Evolutionary conservation across 805 yeast genomes (phyloP), one percentile per base, ranked within the genome.

Genomic region (Yamadazyma nakazawae): DNA sequence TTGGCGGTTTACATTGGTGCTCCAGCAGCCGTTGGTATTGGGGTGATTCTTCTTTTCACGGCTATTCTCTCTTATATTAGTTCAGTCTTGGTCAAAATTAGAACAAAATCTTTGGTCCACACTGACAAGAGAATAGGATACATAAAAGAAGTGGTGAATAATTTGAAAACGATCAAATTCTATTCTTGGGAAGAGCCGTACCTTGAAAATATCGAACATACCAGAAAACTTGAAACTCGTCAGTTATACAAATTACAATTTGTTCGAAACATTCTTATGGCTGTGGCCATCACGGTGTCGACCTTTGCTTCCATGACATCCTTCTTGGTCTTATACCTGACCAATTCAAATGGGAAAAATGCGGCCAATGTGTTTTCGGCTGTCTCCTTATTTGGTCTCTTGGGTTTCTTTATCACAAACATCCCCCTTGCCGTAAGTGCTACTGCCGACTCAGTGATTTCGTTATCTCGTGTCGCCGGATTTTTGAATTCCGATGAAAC

Each of bases 111-210:
- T 8, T 80, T 80, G 48, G 68, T 66, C 1, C 78, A 70, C 57
- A 91, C 96, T 1, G 98, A 91, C 62, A 64, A 72, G 21, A 81
- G 98, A 57, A 87, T 91, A 18, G 74, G 80, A 37, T 73, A 79
- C 42, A 82, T 89, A 61, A 84, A 87, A 53, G 97, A 91, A 63
- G 79, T 89, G 31, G 71, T 91, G 49, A 81, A 78, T 58, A 81
- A 85, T 53, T 78, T 91, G 75, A 87, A 85, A 58, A 76, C 84
- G 61, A 87, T 91, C 62, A 91, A 91, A 68, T 85, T 79, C 61
- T 91, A 90, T 62, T 87, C 95, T 0, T 91, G 97, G 97, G 97
- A 91, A 67, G 72, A 72, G 24, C 89, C 97, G 0, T 91, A 88
- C 60, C 72, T 74, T 43, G 62, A 73, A 7, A 68, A 75, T 46